A percentile compares a stretch with the other conserved stretches of the same genome.
phyloP scores from a whole-genome alignment of 352 stramenopile genomes.

The Ophiocytium majus region DNA sequence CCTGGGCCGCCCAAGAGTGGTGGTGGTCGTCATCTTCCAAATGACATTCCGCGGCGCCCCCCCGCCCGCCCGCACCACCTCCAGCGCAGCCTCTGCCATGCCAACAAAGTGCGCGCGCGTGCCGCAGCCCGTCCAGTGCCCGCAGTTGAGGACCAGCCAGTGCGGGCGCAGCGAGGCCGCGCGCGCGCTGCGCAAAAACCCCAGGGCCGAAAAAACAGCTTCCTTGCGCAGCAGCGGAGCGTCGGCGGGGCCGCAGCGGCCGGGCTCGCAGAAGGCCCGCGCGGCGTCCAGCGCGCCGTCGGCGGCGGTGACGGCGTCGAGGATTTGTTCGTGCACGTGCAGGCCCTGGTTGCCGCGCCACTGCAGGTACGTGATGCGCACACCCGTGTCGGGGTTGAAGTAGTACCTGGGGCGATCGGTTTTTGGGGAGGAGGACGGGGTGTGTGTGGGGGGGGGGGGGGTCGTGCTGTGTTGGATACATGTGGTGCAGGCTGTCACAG shows the following conservation, averaged over 20 bases:
- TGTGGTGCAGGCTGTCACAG: too few relatives aligned
- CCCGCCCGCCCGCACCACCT: background rate
- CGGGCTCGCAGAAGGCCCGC: background rate
- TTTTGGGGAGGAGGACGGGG: background rate
- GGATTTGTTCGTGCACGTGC: background rate
- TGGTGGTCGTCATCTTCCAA: constrained; percentile 11
- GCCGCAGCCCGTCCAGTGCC: background rate
- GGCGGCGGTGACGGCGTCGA: background rate
- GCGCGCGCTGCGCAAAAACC: background rate
- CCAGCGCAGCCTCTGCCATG: background rate
- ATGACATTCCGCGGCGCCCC: background rate
- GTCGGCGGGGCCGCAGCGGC: background rate
- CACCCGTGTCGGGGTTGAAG: background rate
- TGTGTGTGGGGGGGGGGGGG: background rate
- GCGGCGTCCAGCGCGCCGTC: background rate
- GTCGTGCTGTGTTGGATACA: too few relatives aligned
- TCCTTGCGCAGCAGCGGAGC: background rate
- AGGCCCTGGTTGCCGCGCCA: background rate
- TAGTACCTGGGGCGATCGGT: background rate
- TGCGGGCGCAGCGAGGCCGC: background rate
- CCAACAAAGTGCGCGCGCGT: background rate
- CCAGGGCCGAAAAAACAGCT: background rate
- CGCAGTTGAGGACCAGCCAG: constrained; percentile 5
- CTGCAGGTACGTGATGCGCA: constrained; percentile 14
- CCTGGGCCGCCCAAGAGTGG: too few relatives aligned